Conservation (phyloP, 2,329 filamentous ascomycete species). For the Cadophora sp. region DNA sequence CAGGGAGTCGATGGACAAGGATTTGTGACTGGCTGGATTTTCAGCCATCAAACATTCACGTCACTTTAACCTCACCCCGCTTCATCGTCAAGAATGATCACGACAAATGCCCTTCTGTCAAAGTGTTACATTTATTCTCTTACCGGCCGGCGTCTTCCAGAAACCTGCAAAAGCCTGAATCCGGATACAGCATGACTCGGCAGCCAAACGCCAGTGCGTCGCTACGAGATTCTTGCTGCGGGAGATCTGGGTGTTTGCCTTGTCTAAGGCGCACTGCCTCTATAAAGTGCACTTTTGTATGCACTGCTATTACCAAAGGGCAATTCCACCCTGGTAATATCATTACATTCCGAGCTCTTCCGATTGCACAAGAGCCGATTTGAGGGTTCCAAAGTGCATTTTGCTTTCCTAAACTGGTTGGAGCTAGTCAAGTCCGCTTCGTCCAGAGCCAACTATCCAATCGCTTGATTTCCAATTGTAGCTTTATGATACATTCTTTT, state of each 20-base stretch:
- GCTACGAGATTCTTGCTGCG: neutral
- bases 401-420: neutral
- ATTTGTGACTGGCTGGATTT: neutral
- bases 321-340: neutral
- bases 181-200: neutral
- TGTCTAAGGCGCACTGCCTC: slow-evolving; percentile 8
- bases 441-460: neutral
- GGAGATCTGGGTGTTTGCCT: slow-evolving; percentile 3
- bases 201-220: neutral
- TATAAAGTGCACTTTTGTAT: slow-evolving; percentile 16
- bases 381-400: slow-evolving; percentile 10
- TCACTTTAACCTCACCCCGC: slow-evolving; percentile 8
- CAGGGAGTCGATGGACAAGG: neutral
- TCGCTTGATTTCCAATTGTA: neutral
- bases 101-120: neutral
- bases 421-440: slow-evolving; percentile 6
- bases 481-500: slow-evolving; percentile 9
- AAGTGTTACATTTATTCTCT: neutral
- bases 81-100: neutral
- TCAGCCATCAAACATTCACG: neutral
- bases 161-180: slow-evolving; percentile 5
- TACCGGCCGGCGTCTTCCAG: neutral
- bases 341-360: slow-evolving; percentile 2
- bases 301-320: slow-evolving; percentile 8
- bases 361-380: neutral